Evolutionary conservation across 768 basidiomycete species (phyloP).

Genomic region (Paxillus ammoniavirescens): DNA sequence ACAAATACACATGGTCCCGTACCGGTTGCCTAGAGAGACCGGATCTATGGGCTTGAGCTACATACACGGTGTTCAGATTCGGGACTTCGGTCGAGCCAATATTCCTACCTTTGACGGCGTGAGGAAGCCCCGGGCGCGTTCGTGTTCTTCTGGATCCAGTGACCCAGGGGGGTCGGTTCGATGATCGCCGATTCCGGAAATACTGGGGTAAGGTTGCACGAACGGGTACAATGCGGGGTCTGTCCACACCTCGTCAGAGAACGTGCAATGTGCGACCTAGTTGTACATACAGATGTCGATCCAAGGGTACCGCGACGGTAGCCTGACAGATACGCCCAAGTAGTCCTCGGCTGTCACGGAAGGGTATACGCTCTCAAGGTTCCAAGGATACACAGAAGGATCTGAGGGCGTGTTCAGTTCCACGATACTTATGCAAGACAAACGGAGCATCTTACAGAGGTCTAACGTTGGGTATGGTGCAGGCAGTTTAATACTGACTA

Average conservation of each 20-base stretch:
- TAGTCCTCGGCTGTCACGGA: slow-evolving; percentile 3
- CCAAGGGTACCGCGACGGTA: slow-evolving; percentile 19
- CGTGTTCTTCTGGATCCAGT: slow-evolving; percentile 3
- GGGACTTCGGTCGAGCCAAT: not conserved
- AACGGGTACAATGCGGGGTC: slow-evolving; percentile 18
- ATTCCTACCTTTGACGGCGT: slow-evolving; percentile 13
- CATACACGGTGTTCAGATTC: slow-evolving; percentile 2
- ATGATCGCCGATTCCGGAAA: not conserved
- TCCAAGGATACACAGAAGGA: slow-evolving; percentile 28
- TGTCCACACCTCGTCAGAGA: slow-evolving; percentile 7
- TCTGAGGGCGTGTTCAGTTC: slow-evolving; percentile 7
- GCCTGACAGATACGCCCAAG: not conserved
- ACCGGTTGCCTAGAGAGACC: not conserved
- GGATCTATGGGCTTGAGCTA: not conserved
- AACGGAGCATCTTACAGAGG: slow-evolving; percentile 31
- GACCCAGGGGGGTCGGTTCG: slow-evolving; percentile 3
- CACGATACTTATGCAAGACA: not conserved
- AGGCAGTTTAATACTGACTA: slow-evolving; percentile 13
- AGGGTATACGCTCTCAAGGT: slow-evolving; percentile 25
- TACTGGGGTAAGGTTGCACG: slow-evolving; percentile 9
- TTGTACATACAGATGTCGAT: slow-evolving; percentile 24
- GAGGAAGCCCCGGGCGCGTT: not conserved
- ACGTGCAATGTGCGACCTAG: not conserved
- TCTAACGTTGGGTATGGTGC: slow-evolving; percentile 26
- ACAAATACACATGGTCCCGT: not conserved